Base-by-base conservation (phyloP, 169 alveolate genomes). In the Plasmodium yoelii region DNA sequence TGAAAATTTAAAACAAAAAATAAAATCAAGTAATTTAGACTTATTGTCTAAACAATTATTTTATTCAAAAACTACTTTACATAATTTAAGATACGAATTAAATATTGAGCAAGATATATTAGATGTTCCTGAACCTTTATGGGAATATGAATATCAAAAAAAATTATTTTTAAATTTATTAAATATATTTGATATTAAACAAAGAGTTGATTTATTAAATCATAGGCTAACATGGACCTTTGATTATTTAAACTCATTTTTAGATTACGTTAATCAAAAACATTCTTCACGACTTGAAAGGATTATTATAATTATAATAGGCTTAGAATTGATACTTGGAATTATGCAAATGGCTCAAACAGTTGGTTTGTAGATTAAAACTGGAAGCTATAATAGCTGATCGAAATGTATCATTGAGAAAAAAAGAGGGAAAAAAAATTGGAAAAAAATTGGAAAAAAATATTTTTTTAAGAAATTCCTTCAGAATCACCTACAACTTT, bases 211-310 rank as follows among this genome's bases (percentile, higher is more conserved):
- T 55, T 88, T 91, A 55, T 72, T 93, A 46, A 93, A 93, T 82
- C 93, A 73, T 56, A 68, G 95, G 53, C 67, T 93, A 28, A 59
- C 92, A 5, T 93, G 95, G 94, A 84, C 92, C 57, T 69, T 93
- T 70, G 94, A 93, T 61, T 87, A 92, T n/a, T 73, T 93, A 22
- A 75, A 93, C 47, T 93, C 95, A 28, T 91, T 91, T 56, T 86
- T 92, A 9, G 95, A 93, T 64, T 93, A 90, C 70, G 93, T 89
- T 18, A 75, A 93, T 39, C 95, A 93, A 64, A 88, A 89, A 57
- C 95, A 93, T 69, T 87, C 95, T 51, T 93, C 95, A 2, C 57
- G 94, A 10, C 55, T 93, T 34, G 95, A 93, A 84, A 88, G 92
- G 80, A 90, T 93, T 26, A 93, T 93, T 73, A 93, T 93, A 26